phyloP scores from a whole-genome alignment of 2,329 filamentous ascomycete species.

The Cladosporium sphaerospermum region DNA sequence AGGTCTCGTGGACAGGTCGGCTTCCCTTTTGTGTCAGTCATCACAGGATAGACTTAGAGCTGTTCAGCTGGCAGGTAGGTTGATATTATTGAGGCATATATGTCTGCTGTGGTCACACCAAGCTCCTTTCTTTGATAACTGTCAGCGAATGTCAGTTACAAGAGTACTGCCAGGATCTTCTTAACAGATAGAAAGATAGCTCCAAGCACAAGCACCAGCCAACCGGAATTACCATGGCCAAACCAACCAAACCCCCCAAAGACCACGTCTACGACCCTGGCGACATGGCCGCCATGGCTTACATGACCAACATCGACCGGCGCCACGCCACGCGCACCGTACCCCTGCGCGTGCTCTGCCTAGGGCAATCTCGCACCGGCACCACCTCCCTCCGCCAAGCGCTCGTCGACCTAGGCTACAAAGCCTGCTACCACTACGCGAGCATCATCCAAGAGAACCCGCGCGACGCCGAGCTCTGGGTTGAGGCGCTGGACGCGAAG shows the following conservation, averaged over 20 bases:
- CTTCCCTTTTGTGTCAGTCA: too few relatives aligned
- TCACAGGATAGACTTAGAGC: too few relatives aligned
- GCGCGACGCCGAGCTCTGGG: conserved; percentile 19
- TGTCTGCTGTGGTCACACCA: too few relatives aligned
- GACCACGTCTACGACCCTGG: conserved; percentile 9
- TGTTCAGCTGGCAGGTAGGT: too few relatives aligned
- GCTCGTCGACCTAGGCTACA: conserved; percentile 56
- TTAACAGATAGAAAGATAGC: too few relatives aligned
- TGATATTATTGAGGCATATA: too few relatives aligned
- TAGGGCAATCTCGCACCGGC: conserved; percentile 60
- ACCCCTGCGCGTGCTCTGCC: conserved; percentile 61
- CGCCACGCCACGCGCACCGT: conserved; percentile 13
- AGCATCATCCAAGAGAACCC: conserved; percentile 17
- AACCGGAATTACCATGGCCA: neutral
- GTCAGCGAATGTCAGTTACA: too few relatives aligned
- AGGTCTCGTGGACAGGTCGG: too few relatives aligned
- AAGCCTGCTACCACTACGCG: conserved; percentile 64
- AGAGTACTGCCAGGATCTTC: too few relatives aligned
- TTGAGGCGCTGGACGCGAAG: conserved; percentile 20
- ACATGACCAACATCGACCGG: conserved; percentile 13
- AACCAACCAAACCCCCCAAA: neutral
- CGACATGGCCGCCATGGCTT: conserved; percentile 9
- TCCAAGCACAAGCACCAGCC: neutral
- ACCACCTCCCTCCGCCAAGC: conserved; percentile 49
- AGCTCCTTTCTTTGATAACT: too few relatives aligned